A percentile compares a stretch with the other conserved stretches of the same genome.
Evolutionary conservation across 441 rosid species (phyloP).

Genomic region (Arabidopsis hybrid): DNA sequence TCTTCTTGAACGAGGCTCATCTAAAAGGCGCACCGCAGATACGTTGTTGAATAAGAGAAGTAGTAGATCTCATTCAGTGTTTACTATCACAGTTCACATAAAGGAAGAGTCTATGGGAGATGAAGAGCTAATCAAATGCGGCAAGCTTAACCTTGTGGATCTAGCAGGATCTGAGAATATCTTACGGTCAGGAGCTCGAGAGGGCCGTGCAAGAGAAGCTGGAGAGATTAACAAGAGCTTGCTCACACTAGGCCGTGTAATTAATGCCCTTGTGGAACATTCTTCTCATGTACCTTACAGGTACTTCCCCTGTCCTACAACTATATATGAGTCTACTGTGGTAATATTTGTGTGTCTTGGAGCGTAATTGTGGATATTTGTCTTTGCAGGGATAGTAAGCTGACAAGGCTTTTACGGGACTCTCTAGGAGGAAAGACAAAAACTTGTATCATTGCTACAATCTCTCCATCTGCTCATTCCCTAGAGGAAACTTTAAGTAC

Average conservation of each 20-base stretch:
- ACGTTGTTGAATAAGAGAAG: constrained; percentile 89
- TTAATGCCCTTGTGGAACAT: constrained; percentile 97
- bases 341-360: constrained; percentile 1
- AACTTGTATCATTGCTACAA: constrained; percentile 95
- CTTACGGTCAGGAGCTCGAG: constrained; percentile 87
- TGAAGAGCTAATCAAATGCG: constrained; percentile 91
- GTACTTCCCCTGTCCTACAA: constrained; percentile 41
- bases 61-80: constrained; percentile 96
- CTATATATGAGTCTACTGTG: constrained; percentile 19
- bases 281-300: constrained; percentile 95
- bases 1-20: constrained; percentile 83
- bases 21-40: constrained; percentile 88
- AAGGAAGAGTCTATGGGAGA: constrained; percentile 88
- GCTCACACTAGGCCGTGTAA: constrained; percentile 92
- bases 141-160: constrained; percentile 97
- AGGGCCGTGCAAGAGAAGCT: constrained; percentile 97
- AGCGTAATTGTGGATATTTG: constrained; percentile 15
- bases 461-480: constrained; percentile 86
- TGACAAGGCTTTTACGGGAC: constrained; percentile 92
- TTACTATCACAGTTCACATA: constrained; percentile 78
- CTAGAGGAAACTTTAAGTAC: constrained; percentile 95
- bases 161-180: constrained; percentile 98
- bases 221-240: constrained; percentile 98
- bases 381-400: constrained; percentile 86
- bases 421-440: constrained; percentile 96